These are phyloP conservation scores for Sporothrix inflata DNA, from an alignment of 2,329 filamentous ascomycete species.

Conservation along the genomic window DNA sequence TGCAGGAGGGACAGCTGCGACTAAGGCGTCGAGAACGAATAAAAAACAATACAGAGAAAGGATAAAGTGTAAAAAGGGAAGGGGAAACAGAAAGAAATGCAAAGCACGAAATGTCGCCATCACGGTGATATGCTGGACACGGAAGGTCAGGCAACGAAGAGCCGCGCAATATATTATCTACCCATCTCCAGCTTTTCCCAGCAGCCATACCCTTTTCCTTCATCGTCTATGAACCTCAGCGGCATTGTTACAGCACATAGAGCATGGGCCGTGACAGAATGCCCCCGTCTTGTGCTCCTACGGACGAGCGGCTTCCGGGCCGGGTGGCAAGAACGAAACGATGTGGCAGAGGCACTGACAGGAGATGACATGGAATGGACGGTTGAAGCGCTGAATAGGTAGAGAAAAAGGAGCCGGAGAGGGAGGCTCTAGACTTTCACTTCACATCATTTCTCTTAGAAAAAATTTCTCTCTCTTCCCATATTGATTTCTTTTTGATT, in stretches of 20 bases:
- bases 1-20: no score
- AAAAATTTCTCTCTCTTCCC: not conserved
- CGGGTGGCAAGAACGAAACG: slow-evolving; percentile 15
- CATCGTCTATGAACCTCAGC: not conserved
- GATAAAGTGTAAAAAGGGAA: not conserved
- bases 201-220: no score
- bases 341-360: no score
- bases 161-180: not conserved
- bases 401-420: not conserved
- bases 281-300: not conserved
- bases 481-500: not conserved
- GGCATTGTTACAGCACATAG: not conserved
- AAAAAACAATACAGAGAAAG: not conserved
- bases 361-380: not conserved
- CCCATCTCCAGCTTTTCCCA: not conserved
- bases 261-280: not conserved
- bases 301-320: slow-evolving; percentile 8
- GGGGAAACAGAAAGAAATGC: not conserved
- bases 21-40: not conserved
- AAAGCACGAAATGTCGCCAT: not conserved
- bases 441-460: not conserved
- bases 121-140: no score
- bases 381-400: slow-evolving; percentile 5
- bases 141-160: not conserved
- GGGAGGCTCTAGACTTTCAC: not conserved